Base-by-base conservation (phyloP, 2,329 filamentous ascomycete species). In the Claviceps sp. region DNA sequence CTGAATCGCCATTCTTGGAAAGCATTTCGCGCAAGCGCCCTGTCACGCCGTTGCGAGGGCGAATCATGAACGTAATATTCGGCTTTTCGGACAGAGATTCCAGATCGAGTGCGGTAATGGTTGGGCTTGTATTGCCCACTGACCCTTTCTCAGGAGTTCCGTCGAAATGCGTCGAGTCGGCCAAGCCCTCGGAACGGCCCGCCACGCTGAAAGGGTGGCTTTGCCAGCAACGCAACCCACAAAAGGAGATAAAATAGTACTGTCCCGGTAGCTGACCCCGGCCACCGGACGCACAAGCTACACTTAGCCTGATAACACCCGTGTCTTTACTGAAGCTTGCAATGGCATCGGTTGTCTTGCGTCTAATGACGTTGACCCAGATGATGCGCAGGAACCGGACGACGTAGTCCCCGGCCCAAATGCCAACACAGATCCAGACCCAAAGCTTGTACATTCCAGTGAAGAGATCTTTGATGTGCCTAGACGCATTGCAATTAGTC, bases 391-490 rank as follows among this genome's bases (percentile, higher is more conserved):
- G 49, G 16, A 70, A 46, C 4, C 75, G 71, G 5, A 73, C 52
- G 14, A 71, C 24, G 8, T 73, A 69, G 50, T 77, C 74, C 5
- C 68, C 60, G 14, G 62, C 49, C 74, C 74, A 77, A 40, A 76
- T 61, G 7, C 60, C 59, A 14, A 70, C 62, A 44, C 69, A 71
- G 2, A 69, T 63, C 66, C 70, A 76, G 43, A 49, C 50, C 57
- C 57, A 59, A n/a, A 57, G 51, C 11, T 41, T 45, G n/a, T 58
- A 58, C 5, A 49, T 43, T 24, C 58, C 58, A 26, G 26, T 45
- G 49, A 58, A 59, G 41, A 55, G 45, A 5, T 37, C 43, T 38
- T 57, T 51, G 46, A 57, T 48, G 48, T 59, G 58, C 6, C 57
- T 59, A 34, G 24, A 34, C 16, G 38, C 13, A 6, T 7, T 16